Base-by-base conservation (phyloP, 345 rosid species). In the Moricandia arvensis region DNA sequence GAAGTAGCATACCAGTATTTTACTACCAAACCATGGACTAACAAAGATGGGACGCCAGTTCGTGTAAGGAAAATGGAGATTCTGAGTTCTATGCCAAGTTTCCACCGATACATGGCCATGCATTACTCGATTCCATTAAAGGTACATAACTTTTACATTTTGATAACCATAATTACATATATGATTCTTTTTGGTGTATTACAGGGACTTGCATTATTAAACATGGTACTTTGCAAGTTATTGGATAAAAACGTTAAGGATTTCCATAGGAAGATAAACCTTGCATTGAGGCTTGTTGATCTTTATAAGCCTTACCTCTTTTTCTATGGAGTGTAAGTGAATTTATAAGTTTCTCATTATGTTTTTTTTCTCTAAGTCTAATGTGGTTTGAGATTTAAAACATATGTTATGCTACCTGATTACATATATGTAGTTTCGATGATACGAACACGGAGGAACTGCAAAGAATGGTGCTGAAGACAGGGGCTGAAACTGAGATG, bases 21-120 rank as follows among this genome's bases (percentile, higher is more conserved):
- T 79, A 72, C 82, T 4, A 72, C 65, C 35, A 90, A 87, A 30
- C 97, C 99, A 6, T 92, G 96, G 97, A 81, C 82, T 41, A 82
- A 87, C 62, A 90, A 95, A 55, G 90, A 92, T 13, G 97, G 99
- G 1, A 90, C 87, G 67, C 83, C 85, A 0, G 86, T 95, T 5
- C 82, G 4, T 2, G 93, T 90, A n/a, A 77, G 80, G 16, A 85
- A 68, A 13, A 8, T 89, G 5, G 87, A 74, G 13, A 77, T 90
- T 0, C 30, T 92, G 18, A 30, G 33, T 38, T 84, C 79, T 80
- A 95, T 92, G 96, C 51, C 77, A 65, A 92, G 88, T 83, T 95
- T 95, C 86, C 90, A 76, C 30, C 76, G 82, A 79, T 89, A 89
- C 77, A 87, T 95, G 89, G 76, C 92, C 1, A 3, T 89, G 12